A percentile compares a stretch with the other conserved stretches of the same genome.
phyloP scores from a whole-genome alignment of 2,329 filamentous ascomycete genomes.

The Phoma herbarum region DNA sequence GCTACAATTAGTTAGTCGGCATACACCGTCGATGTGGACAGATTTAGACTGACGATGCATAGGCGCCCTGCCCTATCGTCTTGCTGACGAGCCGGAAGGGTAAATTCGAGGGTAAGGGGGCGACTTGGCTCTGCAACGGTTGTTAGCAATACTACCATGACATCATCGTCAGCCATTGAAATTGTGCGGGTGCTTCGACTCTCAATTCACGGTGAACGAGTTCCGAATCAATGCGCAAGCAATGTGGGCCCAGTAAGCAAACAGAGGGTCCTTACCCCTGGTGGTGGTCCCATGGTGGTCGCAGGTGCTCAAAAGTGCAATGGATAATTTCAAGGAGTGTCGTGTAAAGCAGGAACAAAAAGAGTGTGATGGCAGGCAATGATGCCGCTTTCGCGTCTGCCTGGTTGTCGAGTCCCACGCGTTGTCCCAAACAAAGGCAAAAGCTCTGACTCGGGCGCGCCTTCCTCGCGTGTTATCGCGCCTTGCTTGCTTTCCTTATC shows the following conservation, averaged over 20 bases:
- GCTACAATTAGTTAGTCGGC: conserved; percentile 47
- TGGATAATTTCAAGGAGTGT: background rate
- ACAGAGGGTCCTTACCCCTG: conserved; percentile 34
- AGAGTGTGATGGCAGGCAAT: conserved; percentile 3
- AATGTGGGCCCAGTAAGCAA: conserved; percentile 15
- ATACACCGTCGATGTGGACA: background rate
- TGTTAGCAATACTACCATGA: conserved; percentile 5
- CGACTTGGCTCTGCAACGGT: conserved; percentile 78
- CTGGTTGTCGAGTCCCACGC: conserved; percentile 10
- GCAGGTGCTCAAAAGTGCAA: background rate
- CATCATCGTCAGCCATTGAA: background rate
- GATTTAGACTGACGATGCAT: conserved; percentile 78
- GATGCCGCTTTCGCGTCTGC: conserved; percentile 15
- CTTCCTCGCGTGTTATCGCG: conserved; percentile 9
- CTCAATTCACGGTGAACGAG: conserved; percentile 8
- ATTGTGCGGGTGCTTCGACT: background rate
- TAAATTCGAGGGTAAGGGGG: conserved; percentile 82
- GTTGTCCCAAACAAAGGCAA: conserved; percentile 11
- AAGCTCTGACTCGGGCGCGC: conserved; percentile 21
- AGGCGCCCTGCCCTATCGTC: conserved; percentile 95
- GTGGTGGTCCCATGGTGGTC: conserved; percentile 32
- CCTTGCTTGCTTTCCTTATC: conserved; percentile 13
- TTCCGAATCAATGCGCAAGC: conserved; percentile 10
- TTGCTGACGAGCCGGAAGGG: conserved; percentile 96
- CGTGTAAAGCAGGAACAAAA: background rate